These are phyloP conservation scores for Luvunga scandens DNA, from an alignment of 345 rosid species.

Conservation along the genomic window DNA sequence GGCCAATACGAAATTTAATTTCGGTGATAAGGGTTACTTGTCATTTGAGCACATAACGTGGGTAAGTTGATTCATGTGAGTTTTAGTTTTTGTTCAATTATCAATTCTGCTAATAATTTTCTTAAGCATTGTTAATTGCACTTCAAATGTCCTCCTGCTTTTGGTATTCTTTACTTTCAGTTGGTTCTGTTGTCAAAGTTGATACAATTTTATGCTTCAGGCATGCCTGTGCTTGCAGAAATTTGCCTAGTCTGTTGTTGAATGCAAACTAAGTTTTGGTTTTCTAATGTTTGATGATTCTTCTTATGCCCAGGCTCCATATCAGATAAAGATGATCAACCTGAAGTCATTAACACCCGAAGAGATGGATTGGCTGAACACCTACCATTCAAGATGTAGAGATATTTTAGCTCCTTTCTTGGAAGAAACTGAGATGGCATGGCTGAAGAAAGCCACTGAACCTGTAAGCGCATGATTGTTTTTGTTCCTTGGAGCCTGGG, in stretches of 20 bases:
- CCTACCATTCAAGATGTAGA: slow-evolving; percentile 71
- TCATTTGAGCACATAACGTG: slow-evolving; percentile 94
- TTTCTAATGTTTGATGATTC: background rate
- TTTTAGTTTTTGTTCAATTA: background rate
- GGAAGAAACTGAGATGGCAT: slow-evolving; percentile 65
- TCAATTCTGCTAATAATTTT: background rate
- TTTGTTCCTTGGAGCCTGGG: background rate
- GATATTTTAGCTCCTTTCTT: slow-evolving; percentile 67
- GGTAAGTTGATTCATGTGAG: slow-evolving; percentile 42
- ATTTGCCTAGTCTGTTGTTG: background rate
- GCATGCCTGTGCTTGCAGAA: background rate
- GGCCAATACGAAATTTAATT: slow-evolving; percentile 73
- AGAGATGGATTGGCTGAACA: slow-evolving; percentile 77
- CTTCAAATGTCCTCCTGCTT: background rate
- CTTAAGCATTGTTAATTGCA: background rate
- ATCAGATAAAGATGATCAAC: slow-evolving; percentile 82
- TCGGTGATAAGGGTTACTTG: slow-evolving; percentile 90
- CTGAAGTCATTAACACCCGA: slow-evolving; percentile 47
- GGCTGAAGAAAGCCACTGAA: slow-evolving; percentile 91
- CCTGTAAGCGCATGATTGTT: slow-evolving; percentile 41
- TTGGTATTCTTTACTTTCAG: background rate
- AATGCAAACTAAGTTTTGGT: background rate
- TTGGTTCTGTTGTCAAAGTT: background rate
- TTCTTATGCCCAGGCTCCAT: slow-evolving; percentile 57
- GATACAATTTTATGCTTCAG: background rate